Percentiles rank a stretch among this genome's conserved stretches.
Evolutionary conservation across 768 basidiomycete species (phyloP).

Genomic region (Dendrothele bispora): DNA sequence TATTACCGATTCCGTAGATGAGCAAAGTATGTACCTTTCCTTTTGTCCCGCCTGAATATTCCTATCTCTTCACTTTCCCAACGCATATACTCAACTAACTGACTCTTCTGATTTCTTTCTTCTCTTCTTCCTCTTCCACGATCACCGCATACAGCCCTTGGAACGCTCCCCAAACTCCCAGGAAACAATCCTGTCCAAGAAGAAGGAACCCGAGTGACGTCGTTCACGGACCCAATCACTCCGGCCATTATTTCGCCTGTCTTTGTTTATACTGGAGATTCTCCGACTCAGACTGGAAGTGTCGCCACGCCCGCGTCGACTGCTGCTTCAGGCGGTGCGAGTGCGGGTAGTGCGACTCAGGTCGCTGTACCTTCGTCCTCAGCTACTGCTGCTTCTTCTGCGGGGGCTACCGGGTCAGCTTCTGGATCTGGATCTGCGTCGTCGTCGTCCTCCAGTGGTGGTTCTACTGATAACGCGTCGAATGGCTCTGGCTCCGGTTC

Average conservation of each 20-base stretch:
- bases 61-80: background rate
- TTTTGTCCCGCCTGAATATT: background rate
- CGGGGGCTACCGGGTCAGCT: slow-evolving; percentile 12
- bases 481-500: no score
- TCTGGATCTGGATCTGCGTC: slow-evolving; percentile 14
- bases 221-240: slow-evolving; percentile 30
- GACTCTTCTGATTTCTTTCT: no score
- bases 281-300: slow-evolving; percentile 36
- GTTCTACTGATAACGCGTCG: no score
- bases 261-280: slow-evolving; percentile 44
- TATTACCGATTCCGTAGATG: slow-evolving; percentile 48
- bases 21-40: slow-evolving; percentile 37
- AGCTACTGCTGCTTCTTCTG: slow-evolving; percentile 26
- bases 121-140: no score
- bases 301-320: slow-evolving; percentile 18
- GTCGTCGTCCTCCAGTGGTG: no score
- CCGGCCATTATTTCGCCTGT: slow-evolving; percentile 44
- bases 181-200: slow-evolving; percentile 54
- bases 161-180: slow-evolving; percentile 45
- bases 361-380: slow-evolving; percentile 34
- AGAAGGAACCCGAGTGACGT: slow-evolving; percentile 31
- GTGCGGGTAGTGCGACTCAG: slow-evolving; percentile 16
- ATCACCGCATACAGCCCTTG: no score
- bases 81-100: no score
- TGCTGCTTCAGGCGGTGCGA: slow-evolving; percentile 4